phyloP scores from a whole-genome alignment of 495 filamentous ascomycete species.

The Penicillium diatomitis region DNA sequence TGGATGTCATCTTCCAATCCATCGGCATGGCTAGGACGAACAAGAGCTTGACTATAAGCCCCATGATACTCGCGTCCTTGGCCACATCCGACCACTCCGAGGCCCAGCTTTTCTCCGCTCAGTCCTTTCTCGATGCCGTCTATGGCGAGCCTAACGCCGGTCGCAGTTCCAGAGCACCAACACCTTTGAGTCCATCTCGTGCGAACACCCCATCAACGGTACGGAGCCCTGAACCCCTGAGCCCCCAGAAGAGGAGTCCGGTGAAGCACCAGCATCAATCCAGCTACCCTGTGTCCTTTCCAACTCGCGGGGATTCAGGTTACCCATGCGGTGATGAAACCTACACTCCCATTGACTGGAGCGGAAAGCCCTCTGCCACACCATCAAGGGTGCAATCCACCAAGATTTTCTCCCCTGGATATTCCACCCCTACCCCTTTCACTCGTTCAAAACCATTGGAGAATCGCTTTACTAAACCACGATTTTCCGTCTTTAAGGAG shows the following conservation, averaged over 20 bases:
- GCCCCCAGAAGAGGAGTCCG: slow-evolving; percentile 14
- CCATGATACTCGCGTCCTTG: slow-evolving; percentile 60
- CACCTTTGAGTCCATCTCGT: slow-evolving; percentile 61
- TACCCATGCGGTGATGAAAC: slow-evolving; percentile 2
- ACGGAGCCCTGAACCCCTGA: slow-evolving; percentile 26
- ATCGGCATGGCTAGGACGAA: slow-evolving; percentile 56
- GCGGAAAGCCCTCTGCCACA: slow-evolving; percentile 1
- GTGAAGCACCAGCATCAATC: slow-evolving; percentile 13
- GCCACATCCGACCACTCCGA: slow-evolving; percentile 73
- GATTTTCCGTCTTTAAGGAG: slow-evolving; percentile 40
- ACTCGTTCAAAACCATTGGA: slow-evolving; percentile 12
- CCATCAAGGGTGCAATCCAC: slow-evolving; percentile 8
- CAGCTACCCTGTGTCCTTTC: slow-evolving; percentile 16
- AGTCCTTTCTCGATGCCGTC: slow-evolving; percentile 69
- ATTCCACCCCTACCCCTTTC: slow-evolving; percentile 10
- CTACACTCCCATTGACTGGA: slow-evolving; percentile 3
- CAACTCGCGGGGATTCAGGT: slow-evolving; percentile 16
- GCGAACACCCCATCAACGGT: slow-evolving; percentile 38
- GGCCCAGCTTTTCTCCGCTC: slow-evolving; percentile 67
- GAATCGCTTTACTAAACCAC: slow-evolving; percentile 26
- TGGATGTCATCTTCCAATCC: slow-evolving; percentile 82
- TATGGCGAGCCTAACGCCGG: slow-evolving; percentile 54
- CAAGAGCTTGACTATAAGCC: slow-evolving; percentile 46
- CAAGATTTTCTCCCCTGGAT: slow-evolving; percentile 4
- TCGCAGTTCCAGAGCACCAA: slow-evolving; percentile 62